phyloP scores from a whole-genome alignment of 2,329 filamentous ascomycete species.

The Ceratocystis papillata region DNA sequence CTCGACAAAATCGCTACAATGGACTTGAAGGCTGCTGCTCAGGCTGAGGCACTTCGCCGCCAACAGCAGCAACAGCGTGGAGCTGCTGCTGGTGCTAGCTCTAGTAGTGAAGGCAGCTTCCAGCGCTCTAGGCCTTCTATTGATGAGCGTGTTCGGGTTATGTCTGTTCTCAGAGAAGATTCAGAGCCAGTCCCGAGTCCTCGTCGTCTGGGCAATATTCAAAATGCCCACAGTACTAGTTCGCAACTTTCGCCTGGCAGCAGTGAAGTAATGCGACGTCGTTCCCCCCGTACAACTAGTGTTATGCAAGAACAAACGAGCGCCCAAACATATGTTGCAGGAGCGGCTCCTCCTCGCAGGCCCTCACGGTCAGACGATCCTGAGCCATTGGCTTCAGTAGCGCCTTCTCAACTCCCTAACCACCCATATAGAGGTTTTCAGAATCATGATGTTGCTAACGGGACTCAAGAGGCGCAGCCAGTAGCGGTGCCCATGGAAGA shows the following conservation, averaged over 20 bases:
- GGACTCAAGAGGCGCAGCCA: not conserved
- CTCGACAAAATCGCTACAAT: conserved; percentile 40
- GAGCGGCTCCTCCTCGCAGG: conserved; percentile 8
- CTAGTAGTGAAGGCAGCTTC: conserved; percentile 7
- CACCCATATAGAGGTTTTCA: conserved; percentile 29
- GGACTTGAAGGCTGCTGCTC: conserved; percentile 40
- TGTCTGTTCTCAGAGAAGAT: conserved; percentile 24
- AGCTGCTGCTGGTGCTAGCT: not conserved
- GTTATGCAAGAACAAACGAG: not conserved
- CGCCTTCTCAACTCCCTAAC: not conserved
- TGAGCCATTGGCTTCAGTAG: conserved; percentile 4
- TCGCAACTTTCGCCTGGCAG: conserved; percentile 42
- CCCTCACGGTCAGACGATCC: conserved; percentile 13
- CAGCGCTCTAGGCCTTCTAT: conserved; percentile 22
- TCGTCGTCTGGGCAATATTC: not conserved
- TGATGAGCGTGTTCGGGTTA: conserved; percentile 23
- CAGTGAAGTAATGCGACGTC: conserved; percentile 38
- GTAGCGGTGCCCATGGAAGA: conserved; percentile 29
- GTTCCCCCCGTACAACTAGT: conserved; percentile 35
- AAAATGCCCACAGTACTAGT: conserved; percentile 36
- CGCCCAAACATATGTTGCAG: not conserved
- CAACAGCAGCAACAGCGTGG: conserved; percentile 28
- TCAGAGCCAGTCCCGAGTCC: conserved; percentile 21
- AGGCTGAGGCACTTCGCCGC: conserved; percentile 38
- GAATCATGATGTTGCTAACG: not conserved